Base-by-base conservation (phyloP, 1,284 basidiomycete genomes). In the Rhodotorula sp. region DNA sequence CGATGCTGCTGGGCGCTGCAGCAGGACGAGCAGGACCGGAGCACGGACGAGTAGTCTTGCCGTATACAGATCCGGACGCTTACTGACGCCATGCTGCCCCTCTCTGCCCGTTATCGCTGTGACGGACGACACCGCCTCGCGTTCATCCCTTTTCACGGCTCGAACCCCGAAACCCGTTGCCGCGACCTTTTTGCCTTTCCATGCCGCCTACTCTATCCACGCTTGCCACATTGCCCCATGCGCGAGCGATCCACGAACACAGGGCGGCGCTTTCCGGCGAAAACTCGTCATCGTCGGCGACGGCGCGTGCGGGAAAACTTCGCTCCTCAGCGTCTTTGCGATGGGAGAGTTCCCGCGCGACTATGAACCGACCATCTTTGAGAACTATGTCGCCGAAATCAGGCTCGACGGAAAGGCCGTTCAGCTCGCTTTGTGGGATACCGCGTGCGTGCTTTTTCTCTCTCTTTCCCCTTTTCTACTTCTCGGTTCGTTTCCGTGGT, bases 351-450 rank as follows among this genome's bases (percentile, higher is more conserved):
- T 99, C 79, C 95, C 95, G 57, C 69, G 67, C 46, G 70, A 75
- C 55, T 79, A 78, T 66, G 74, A 76, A 64, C 79, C 78, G 51
- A 79, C 79, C n/a, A 77, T 79, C 54, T 73, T 75, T 42, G 77
- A 78, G 57, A 99, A 98, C 81, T 99, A 97, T 82, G 95, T 98
- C 71, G 95, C 95, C 59, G 95, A 98, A 83, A 96, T 99, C 79
- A 86, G 93, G 77, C 84, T 98, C 66, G 95, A 99, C 81, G 94
- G 94, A 75, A 98, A 98, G 82, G 91, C 94, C 55, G 91, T 98
- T 30, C 94, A 97, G 81, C 83, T 97, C 67, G 94, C 95, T 54
- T 83, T 97, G 49, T 97, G 95, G 95, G 95, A 97, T 85, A 97
- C 94, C 68, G 95, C 95, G 93, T 93, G 80, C 82, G 91, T 87